phyloP scores from a whole-genome alignment of 2,329 filamentous ascomycete genomes.

The Daldinia eschscholtzii region DNA sequence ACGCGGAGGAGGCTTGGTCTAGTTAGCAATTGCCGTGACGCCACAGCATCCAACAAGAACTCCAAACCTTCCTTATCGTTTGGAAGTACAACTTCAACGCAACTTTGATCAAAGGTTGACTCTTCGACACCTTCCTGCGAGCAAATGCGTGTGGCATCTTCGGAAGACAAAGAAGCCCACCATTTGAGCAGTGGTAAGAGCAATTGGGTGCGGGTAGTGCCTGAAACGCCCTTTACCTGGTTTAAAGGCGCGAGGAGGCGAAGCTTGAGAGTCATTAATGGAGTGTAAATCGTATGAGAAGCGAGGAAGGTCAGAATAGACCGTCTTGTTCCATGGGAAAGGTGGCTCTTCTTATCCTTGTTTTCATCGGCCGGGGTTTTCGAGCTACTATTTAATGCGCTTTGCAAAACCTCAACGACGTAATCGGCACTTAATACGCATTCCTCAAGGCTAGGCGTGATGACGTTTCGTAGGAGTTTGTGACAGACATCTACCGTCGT shows the following conservation, averaged over 20 bases:
- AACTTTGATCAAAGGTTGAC: slow-evolving; percentile 57
- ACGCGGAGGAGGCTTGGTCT: slow-evolving; percentile 70
- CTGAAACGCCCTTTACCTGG: slow-evolving; percentile 77
- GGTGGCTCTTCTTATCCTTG: slow-evolving; percentile 65
- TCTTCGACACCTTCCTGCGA: slow-evolving; percentile 59
- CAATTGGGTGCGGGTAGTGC: slow-evolving; percentile 76
- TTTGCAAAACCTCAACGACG: slow-evolving; percentile 73
- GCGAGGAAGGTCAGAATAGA: slow-evolving; percentile 79
- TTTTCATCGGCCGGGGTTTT: slow-evolving; percentile 45
- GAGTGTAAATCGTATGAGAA: slow-evolving; percentile 77
- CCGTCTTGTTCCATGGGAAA: slow-evolving; percentile 72
- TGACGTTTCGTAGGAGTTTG: slow-evolving; percentile 72
- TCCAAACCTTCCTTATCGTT: slow-evolving; percentile 67
- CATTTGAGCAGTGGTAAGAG: slow-evolving; percentile 80
- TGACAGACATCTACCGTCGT: slow-evolving; percentile 69
- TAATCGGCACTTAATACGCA: slow-evolving; percentile 83
- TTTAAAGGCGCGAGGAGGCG: slow-evolving; percentile 79
- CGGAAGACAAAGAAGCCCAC: slow-evolving; percentile 72
- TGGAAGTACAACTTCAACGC: slow-evolving; percentile 66
- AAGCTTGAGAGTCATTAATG: slow-evolving; percentile 76
- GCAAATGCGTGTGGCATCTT: slow-evolving; percentile 65
- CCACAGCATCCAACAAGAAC: slow-evolving; percentile 63
- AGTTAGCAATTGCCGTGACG: slow-evolving; percentile 56
- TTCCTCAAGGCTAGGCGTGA: slow-evolving; percentile 86
- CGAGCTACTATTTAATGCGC: slow-evolving; percentile 66